A percentile compares a stretch with the other conserved stretches of the same genome.
Evolutionary conservation across 1,284 basidiomycete species (phyloP).

Genomic region (Fistulina hepatica): DNA sequence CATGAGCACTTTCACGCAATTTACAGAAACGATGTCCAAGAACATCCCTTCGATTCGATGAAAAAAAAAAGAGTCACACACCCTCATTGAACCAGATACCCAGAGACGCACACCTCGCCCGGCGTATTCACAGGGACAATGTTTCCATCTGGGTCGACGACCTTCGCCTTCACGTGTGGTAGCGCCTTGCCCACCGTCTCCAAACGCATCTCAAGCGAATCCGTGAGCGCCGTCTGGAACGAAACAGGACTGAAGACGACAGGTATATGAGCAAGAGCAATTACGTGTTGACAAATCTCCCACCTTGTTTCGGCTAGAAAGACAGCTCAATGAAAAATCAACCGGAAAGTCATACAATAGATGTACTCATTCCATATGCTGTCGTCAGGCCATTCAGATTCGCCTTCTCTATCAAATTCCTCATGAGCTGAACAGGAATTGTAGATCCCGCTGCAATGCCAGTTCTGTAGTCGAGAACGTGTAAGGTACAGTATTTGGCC

Average conservation of each 20-base stretch:
- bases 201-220: constrained; percentile 61
- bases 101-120: constrained; percentile 65
- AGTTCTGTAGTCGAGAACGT: constrained; percentile 29
- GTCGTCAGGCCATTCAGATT: constrained; percentile 64
- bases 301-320: constrained; percentile 48
- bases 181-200: constrained; percentile 72
- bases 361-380: constrained; percentile 76
- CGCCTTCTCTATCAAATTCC: constrained; percentile 50
- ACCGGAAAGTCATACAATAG: neutral
- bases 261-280: neutral
- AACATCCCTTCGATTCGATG: neutral
- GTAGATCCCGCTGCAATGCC: constrained; percentile 75
- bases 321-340: constrained; percentile 3
- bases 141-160: constrained; percentile 49
- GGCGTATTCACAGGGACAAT: constrained; percentile 57
- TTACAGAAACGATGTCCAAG: neutral
- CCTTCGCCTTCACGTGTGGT: constrained; percentile 69
- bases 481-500: neutral
- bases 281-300: neutral
- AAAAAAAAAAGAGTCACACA: constrained; percentile 20
- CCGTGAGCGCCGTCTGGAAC: constrained; percentile 62
- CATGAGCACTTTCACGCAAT: neutral
- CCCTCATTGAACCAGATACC: constrained; percentile 75
- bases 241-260: constrained; percentile 53
- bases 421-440: constrained; percentile 73